Conservation (phyloP, 139 green algal species). For the Trebouxia sp. region DNA sequence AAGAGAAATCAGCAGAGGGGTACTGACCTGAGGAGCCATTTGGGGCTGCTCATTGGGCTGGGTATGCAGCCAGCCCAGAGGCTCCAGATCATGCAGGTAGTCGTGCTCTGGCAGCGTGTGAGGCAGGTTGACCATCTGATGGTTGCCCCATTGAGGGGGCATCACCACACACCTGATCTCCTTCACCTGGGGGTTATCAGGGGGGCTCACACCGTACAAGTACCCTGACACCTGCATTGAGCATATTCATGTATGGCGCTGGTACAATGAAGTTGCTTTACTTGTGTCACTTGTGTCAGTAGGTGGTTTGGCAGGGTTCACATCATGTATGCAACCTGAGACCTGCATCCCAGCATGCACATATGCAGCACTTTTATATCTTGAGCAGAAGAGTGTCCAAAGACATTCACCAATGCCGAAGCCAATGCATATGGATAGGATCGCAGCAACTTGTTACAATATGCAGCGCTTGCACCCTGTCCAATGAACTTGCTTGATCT, state of each 20-base stretch:
- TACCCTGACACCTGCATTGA: slow-evolving; percentile 66
- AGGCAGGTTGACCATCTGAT: slow-evolving; percentile 92
- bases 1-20: not conserved
- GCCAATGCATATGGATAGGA: no score
- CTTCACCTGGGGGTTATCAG: slow-evolving; percentile 98
- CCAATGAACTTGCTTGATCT: no score
- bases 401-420: no score
- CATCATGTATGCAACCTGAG: no score
- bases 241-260: not conserved
- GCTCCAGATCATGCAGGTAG: slow-evolving; percentile 96
- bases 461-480: no score
- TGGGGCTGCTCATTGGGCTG: slow-evolving; percentile 95
- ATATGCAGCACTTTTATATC: no score
- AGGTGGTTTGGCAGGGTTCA: no score
- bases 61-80: slow-evolving; percentile 98
- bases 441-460: no score
- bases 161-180: slow-evolving; percentile 96
- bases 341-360: no score
- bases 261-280: no score
- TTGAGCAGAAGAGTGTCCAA: no score
- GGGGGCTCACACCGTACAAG: slow-evolving; percentile 94
- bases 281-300: no score
- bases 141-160: slow-evolving; percentile 96
- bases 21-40: slow-evolving; percentile 78
- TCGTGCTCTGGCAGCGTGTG: slow-evolving; percentile 89